A percentile compares a stretch with the other conserved stretches of the same genome.
phyloP scores from a whole-genome alignment of 768 basidiomycete species.

The Hygrocybe coccinea region DNA sequence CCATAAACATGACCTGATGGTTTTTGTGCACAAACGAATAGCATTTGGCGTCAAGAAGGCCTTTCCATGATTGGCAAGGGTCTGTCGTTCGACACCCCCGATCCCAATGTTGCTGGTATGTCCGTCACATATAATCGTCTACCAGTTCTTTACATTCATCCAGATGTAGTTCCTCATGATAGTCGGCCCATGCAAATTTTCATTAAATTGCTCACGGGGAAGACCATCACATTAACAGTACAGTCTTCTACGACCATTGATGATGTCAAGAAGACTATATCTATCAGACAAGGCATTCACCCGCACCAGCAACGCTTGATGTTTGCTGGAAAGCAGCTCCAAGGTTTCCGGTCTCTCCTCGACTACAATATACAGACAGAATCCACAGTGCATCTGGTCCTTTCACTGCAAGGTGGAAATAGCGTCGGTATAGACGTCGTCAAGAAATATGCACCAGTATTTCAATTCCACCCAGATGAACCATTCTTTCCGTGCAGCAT shows the following conservation, averaged over 20 bases:
- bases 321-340: slow-evolving; percentile 89
- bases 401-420: slow-evolving; percentile 74
- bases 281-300: slow-evolving; percentile 87
- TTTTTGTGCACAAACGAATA: too few species aligned
- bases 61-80: too few species aligned
- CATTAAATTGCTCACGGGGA: slow-evolving; percentile 10
- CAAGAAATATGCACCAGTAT: slow-evolving; percentile 5
- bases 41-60: too few species aligned
- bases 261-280: slow-evolving; percentile 80
- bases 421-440: slow-evolving; percentile 6
- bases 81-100: too few species aligned
- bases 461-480: slow-evolving; percentile 4
- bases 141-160: background rate
- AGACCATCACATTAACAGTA: slow-evolving; percentile 9
- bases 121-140: background rate
- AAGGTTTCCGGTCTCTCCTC: slow-evolving; percentile 84
- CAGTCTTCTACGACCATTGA: slow-evolving; percentile 7
- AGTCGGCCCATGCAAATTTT: slow-evolving; percentile 10
- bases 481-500: slow-evolving; percentile 2
- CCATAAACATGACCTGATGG: too few species aligned
- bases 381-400: slow-evolving; percentile 78
- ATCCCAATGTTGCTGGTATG: background rate
- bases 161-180: background rate
- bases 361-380: slow-evolving; percentile 93
- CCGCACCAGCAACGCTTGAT: slow-evolving; percentile 89